Base-by-base conservation (phyloP, 106 monocot species). In the Dendrobium nobile region DNA sequence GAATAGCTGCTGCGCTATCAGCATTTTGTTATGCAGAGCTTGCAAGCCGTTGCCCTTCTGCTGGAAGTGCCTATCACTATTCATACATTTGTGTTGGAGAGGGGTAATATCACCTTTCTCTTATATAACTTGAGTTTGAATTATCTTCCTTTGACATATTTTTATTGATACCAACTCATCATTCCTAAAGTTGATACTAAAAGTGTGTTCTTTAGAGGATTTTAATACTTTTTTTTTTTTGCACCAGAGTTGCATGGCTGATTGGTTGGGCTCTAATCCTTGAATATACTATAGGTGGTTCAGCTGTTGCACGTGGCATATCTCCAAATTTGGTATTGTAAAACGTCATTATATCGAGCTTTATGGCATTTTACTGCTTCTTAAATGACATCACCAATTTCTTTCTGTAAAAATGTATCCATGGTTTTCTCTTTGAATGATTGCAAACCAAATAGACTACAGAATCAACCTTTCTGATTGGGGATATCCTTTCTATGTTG, bases 21-120 rank as follows among this genome's bases (percentile, higher is more conserved):
- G 94, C 97, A 26, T 98, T 98, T 59, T 98, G 97, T 81, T 98
- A 98, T 89, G 97, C 97, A 22, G 97, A 98, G 82, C 92, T 98
- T 81, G 88, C 97, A 74, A 98, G 97, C 56, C 92, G 97, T 42
- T 98, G 97, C 82, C 97, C 97, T 27, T 98, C 97, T 84, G 97
- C 97, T 6, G 94, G 97, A 37, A 94, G 94, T 77, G 97, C 97
- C 68, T 98, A 98, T 82, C 97, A 98, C 80, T 98, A 98, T 86
- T 92, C 97, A 81, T 98, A 98, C 83, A 94, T 98, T 82, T 98
- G 97, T 80, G 87, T 98, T 75, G 94, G 97, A 79, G 97, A 98
- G 90, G 91, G 97, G 97, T 98, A 91, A 77, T 61, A 59, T 5
- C 19, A 64, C n/a, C 41, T 73, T 73, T 41, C 41, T 41, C 19